Evolutionary conservation across 2,329 filamentous ascomycete genomes (phyloP).

Genomic region (Pseudocercospora cruenta): DNA sequence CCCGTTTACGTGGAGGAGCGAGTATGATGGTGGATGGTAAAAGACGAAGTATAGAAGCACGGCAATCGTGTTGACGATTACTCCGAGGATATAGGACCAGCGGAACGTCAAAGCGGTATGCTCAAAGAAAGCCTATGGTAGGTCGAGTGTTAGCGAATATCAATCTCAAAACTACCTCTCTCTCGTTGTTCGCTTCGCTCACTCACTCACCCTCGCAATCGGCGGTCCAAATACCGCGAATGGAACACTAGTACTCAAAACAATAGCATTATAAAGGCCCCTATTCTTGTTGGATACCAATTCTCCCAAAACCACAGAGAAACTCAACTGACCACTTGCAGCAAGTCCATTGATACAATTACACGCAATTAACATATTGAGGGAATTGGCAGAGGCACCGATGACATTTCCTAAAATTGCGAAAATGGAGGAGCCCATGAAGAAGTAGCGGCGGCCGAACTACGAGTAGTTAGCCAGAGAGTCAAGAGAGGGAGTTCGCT

Average conservation of each 20-base stretch:
- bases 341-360: slow-evolving; percentile 27
- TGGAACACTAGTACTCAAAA: slow-evolving; percentile 23
- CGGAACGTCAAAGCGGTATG: slow-evolving; percentile 20
- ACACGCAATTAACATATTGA: slow-evolving; percentile 27
- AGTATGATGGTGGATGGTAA: slow-evolving; percentile 26
- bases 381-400: slow-evolving; percentile 15
- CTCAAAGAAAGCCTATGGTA: slow-evolving; percentile 25
- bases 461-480: no score
- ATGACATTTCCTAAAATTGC: slow-evolving; percentile 25
- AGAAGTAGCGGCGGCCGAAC: slow-evolving; percentile 24
- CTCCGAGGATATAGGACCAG: slow-evolving; percentile 24
- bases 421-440: slow-evolving; percentile 20
- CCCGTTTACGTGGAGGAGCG: slow-evolving; percentile 22
- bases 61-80: slow-evolving; percentile 24
- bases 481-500: no score
- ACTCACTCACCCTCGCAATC: slow-evolving; percentile 18
- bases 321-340: slow-evolving; percentile 24
- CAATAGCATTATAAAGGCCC: slow-evolving; percentile 23
- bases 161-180: no score
- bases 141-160: not conserved
- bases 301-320: slow-evolving; percentile 25
- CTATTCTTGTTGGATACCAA: slow-evolving; percentile 23
- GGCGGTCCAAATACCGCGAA: slow-evolving; percentile 26
- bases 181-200: no score
- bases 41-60: slow-evolving; percentile 25